Evolutionary conservation across 768 basidiomycete species (phyloP).

Genomic region (Trametes gibbosa): DNA sequence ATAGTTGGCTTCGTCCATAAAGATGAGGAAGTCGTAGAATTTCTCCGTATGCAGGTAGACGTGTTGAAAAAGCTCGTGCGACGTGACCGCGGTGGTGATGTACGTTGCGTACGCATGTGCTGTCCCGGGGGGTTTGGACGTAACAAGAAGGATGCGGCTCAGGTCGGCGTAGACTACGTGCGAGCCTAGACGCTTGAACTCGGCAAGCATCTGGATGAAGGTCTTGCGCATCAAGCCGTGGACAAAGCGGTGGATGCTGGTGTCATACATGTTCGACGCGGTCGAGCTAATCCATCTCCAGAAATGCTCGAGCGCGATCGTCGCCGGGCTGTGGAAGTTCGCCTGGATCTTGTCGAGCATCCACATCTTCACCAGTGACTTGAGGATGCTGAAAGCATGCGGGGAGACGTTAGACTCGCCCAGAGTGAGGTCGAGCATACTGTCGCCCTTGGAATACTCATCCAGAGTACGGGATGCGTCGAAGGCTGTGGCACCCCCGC

Average conservation of each 20-base stretch:
- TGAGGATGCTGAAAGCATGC: slow-evolving; percentile 81
- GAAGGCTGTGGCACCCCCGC: slow-evolving; percentile 89
- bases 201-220: slow-evolving; percentile 93
- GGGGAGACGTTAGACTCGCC: slow-evolving; percentile 90
- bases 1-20: slow-evolving; percentile 94
- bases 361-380: slow-evolving; percentile 88
- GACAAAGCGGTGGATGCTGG: slow-evolving; percentile 88
- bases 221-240: slow-evolving; percentile 97
- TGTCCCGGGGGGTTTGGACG: slow-evolving; percentile 92
- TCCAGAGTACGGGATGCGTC: slow-evolving; percentile 91
- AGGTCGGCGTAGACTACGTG: slow-evolving; percentile 94
- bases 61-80: slow-evolving; percentile 94
- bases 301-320: slow-evolving; percentile 84
- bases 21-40: slow-evolving; percentile 91
- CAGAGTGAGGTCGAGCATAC: slow-evolving; percentile 66
- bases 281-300: slow-evolving; percentile 96
- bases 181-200: slow-evolving; percentile 93
- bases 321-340: slow-evolving; percentile 63
- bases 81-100: slow-evolving; percentile 88
- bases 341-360: slow-evolving; percentile 79
- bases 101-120: slow-evolving; percentile 96
- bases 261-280: slow-evolving; percentile 85
- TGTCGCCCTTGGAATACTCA: slow-evolving; percentile 76
- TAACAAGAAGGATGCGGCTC: slow-evolving; percentile 84
- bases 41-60: slow-evolving; percentile 81